Evolutionary conservation across 2,329 filamentous ascomycete species (phyloP), one percentile per base, ranked within the genome.

Genomic region (Cercospora sojina): DNA sequence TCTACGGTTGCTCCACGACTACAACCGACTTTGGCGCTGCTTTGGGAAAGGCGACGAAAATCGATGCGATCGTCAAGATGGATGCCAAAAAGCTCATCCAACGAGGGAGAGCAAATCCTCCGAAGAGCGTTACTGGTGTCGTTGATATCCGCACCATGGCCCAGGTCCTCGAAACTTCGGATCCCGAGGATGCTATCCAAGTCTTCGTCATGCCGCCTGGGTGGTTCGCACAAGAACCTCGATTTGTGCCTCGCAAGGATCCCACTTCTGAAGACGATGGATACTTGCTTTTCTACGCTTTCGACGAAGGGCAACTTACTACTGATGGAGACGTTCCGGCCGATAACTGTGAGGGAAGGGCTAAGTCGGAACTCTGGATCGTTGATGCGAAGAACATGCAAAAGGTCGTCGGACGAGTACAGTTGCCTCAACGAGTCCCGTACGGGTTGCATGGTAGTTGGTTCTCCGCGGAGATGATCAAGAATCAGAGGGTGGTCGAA

Each of bases 381-480:
- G 82, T 91, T 31, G 84, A 91, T 72, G 89, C 88, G 0, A 83
- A 75, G 67, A 80, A 81, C 2, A 91, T 92, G 88, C 80, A 74
- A 25, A 81, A 86, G 3, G 80, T 91, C 0, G 81, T 90, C 3
- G 86, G 84, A 5, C 83, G 81, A 66, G 81, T 91, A 3, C 77
- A 78, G 20, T 77, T 92, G 35, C 88, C 88, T 2, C 88, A 90
- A 70, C 78, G 89, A 12, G 88, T 91, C 0, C 88, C 89, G 0
- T 91, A 91, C 71, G 89, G 89, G 0, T 76, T 91, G 58, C 89
- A 90, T 73, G 87, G 87, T 3, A 81, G 80, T 6, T 90, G 87
- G 86, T 88, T 89, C 63, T 77, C 80, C 0, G 82, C 85, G 64
- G 78, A 82, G 3, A 80, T 87, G 66, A 83, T 89, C 23, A 69